A percentile compares a stretch with the other conserved stretches of the same genome.
These are phyloP conservation scores for Talaromyces piceae DNA, from an alignment of 2,329 filamentous ascomycete genomes.

Conservation along the genomic window DNA sequence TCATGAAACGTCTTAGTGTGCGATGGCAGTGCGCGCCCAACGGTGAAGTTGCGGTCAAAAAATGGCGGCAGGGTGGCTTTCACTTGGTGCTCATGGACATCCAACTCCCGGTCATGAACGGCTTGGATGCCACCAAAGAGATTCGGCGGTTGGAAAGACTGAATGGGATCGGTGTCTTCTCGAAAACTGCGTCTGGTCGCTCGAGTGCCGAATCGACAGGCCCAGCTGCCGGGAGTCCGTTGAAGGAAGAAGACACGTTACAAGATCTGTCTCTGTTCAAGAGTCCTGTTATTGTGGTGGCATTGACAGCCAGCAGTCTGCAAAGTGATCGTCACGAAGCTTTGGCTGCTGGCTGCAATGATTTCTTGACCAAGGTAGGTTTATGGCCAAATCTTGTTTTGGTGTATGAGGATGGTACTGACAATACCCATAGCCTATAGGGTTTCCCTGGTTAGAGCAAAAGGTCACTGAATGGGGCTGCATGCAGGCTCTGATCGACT, in stretches of 20 bases:
- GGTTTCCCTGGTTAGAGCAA: slow-evolving; percentile 92
- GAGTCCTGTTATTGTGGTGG: slow-evolving; percentile 95
- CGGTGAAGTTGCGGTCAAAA: slow-evolving; percentile 82
- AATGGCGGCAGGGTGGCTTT: slow-evolving; percentile 88
- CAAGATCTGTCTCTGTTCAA: slow-evolving; percentile 61
- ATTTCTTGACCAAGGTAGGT: slow-evolving; percentile 90
- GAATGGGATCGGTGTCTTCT: slow-evolving; percentile 89
- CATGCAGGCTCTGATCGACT: slow-evolving; percentile 98
- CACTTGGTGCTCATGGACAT: slow-evolving; percentile 98
- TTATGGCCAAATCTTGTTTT: background rate
- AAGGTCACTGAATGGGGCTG: slow-evolving; percentile 99
- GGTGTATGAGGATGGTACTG: slow-evolving; percentile 8
- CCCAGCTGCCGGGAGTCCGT: slow-evolving; percentile 15
- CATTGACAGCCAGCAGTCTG: slow-evolving; percentile 85
- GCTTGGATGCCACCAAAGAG: slow-evolving; percentile 88
- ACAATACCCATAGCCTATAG: slow-evolving; percentile 63
- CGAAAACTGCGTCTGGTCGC: slow-evolving; percentile 54
- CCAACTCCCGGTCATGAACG: slow-evolving; percentile 93
- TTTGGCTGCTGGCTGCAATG: slow-evolving; percentile 90
- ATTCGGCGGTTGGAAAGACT: slow-evolving; percentile 82
- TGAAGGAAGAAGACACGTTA: slow-evolving; percentile 31
- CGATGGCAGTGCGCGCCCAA: slow-evolving; percentile 97
- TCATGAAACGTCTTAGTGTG: slow-evolving; percentile 92
- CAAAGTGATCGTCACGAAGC: slow-evolving; percentile 95
- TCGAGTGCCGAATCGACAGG: slow-evolving; percentile 31